phyloP scores from a whole-genome alignment of 768 basidiomycete species.

The Suillus paluster region DNA sequence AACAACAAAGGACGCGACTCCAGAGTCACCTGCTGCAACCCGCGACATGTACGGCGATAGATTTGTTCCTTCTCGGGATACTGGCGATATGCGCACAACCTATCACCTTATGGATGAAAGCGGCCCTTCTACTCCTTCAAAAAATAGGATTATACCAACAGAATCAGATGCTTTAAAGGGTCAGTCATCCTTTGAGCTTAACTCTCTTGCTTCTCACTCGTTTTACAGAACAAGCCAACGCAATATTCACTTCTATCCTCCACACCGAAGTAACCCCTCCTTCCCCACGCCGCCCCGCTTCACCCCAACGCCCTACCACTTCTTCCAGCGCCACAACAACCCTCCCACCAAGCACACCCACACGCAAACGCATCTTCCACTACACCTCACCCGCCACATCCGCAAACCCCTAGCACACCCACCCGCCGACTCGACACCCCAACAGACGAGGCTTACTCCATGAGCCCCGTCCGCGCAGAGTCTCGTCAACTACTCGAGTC shows the following conservation, averaged over 20 bases:
- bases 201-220: too few relatives aligned
- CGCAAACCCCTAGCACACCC: conserved; percentile 57
- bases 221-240: conserved; percentile 77
- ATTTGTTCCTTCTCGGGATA: conserved; percentile 66
- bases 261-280: conserved; percentile 80
- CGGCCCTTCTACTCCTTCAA: conserved; percentile 62
- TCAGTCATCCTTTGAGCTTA: conserved; percentile 24
- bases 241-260: conserved; percentile 77
- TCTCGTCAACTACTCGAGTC: conserved; percentile 83
- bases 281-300: conserved; percentile 64
- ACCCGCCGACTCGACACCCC: conserved; percentile 75
- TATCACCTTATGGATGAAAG: conserved; percentile 63
- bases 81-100: conserved; percentile 62
- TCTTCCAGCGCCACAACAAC: conserved; percentile 41
- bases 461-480: conserved; percentile 86
- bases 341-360: conserved; percentile 49
- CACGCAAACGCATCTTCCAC: conserved; percentile 64
- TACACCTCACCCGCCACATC: conserved; percentile 68
- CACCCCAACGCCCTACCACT: conserved; percentile 55
- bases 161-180: conserved; percentile 82
- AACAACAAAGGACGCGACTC: conserved; percentile 57
- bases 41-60: conserved; percentile 55
- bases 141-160: conserved; percentile 64
- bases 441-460: conserved; percentile 86
- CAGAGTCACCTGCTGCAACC: conserved; percentile 43